Percentiles rank a stretch among this genome's conserved stretches.
phyloP scores from a whole-genome alignment of 345 rosid species.

The Salix dunnii region DNA sequence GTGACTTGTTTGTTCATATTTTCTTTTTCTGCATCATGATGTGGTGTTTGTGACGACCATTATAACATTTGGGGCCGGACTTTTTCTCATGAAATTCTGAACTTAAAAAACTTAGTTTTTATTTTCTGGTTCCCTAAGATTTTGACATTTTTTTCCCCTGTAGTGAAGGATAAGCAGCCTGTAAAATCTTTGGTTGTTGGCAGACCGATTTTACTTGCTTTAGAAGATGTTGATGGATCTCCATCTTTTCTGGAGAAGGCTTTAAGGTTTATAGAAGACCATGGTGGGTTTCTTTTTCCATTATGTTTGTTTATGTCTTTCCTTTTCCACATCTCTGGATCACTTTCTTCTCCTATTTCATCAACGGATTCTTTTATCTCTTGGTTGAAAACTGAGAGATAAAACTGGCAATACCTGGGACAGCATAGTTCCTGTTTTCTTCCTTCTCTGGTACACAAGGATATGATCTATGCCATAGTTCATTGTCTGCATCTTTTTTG shows the following conservation, averaged over 20 bases:
- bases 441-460: not conserved
- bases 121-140: not conserved
- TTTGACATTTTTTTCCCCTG: slow-evolving; percentile 10
- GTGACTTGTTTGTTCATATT: no score
- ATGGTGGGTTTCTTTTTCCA: slow-evolving; percentile 51
- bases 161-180: slow-evolving; percentile 61
- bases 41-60: no score
- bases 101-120: not conserved
- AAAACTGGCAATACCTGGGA: not conserved
- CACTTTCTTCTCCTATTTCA: not conserved
- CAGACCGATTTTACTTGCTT: slow-evolving; percentile 85
- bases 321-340: not conserved
- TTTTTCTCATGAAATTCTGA: not conserved
- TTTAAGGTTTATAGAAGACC: slow-evolving; percentile 80
- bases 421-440: not conserved
- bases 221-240: slow-evolving; percentile 95
- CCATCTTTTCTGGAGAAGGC: slow-evolving; percentile 99
- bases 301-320: not conserved
- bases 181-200: slow-evolving; percentile 55
- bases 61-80: not conserved
- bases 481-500: not conserved
- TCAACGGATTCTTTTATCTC: not conserved
- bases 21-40: no score
- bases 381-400: not conserved
- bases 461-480: not conserved